Conservation (phyloP, 495 filamentous ascomycete species). For the Daldinia caldariorum region DNA sequence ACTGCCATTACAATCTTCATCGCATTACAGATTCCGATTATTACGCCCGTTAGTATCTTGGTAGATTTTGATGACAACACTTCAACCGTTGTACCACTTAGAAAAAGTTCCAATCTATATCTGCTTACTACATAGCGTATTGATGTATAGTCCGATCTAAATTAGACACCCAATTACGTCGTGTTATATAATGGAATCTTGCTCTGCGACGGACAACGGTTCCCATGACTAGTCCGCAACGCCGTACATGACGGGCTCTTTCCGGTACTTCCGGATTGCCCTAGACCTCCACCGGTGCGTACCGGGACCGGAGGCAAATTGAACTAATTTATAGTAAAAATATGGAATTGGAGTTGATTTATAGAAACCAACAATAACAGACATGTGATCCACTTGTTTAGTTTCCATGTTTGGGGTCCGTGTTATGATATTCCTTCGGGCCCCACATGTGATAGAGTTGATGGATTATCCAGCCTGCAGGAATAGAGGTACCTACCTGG, state of each 20-base stretch:
- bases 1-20: background rate
- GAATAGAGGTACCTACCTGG: no score
- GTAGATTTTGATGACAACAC: background rate
- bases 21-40: background rate
- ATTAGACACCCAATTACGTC: background rate
- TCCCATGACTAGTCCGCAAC: constrained; percentile 1
- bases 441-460: background rate
- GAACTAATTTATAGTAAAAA: constrained; percentile 1
- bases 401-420: background rate
- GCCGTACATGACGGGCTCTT: constrained; percentile 19
- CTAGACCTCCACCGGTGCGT: constrained; percentile 12
- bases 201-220: background rate
- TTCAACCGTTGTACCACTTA: background rate
- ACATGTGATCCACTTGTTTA: background rate
- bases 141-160: background rate
- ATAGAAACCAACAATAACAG: background rate
- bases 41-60: background rate
- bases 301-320: background rate
- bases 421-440: constrained; percentile 1
- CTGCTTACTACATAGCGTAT: background rate
- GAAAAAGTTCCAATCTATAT: background rate
- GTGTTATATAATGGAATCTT: background rate
- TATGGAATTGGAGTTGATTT: constrained; percentile 6
- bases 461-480: background rate
- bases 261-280: constrained; percentile 35